Base-by-base conservation (phyloP, 441 rosid genomes). In the Erodium trifolium region DNA sequence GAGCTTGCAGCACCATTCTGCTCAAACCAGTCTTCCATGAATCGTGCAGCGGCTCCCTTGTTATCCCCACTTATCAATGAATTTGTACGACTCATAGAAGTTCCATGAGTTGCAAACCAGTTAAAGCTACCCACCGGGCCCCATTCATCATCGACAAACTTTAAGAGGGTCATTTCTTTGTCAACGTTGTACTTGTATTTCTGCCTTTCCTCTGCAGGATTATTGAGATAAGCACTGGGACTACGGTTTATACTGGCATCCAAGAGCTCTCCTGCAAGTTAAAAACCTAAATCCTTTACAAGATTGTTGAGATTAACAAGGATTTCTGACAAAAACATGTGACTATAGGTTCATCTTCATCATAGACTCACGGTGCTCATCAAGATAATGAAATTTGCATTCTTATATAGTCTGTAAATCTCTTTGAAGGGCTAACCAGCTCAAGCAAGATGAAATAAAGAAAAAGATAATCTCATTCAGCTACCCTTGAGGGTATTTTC, bases 81-180 rank as follows among this genome's bases (percentile, higher is more conserved):
- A 87, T 93, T 91, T 72, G 95, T 72, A 68, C 98, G 97, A 69
- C 97, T 88, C 98, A 91, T 93, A 77, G 97, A 93, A 66, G 98
- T 91, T 73, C 98, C 98, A 71, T 93, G 98, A 68, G 97, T 93
- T 60, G 98, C 89, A 84, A 93, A 93, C 97, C 96, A 91, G 73
- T 89, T 93, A 81, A 93, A 91, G 83, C 96, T 89, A 67, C 98
- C 97, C 14, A 91, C 83, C 14, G 98, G 87, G 65, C 98, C 98
- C 95, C 95, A 89, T 72, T 85, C 80, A 37, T 84, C 82, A 74
- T 91, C 98, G n/a, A 89, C 89, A 83, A 93, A 91, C 85, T 93
- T 93, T 75, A 93, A 73, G 71, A 93, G 95, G 68, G 96, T 91
- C 98, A 91, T 93, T 80, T 88, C 89, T 76, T 86, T 93, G 80